Evolutionary conservation across 2,329 filamentous ascomycete genomes (phyloP).

Genomic region (Fusarium fracticaudum): DNA sequence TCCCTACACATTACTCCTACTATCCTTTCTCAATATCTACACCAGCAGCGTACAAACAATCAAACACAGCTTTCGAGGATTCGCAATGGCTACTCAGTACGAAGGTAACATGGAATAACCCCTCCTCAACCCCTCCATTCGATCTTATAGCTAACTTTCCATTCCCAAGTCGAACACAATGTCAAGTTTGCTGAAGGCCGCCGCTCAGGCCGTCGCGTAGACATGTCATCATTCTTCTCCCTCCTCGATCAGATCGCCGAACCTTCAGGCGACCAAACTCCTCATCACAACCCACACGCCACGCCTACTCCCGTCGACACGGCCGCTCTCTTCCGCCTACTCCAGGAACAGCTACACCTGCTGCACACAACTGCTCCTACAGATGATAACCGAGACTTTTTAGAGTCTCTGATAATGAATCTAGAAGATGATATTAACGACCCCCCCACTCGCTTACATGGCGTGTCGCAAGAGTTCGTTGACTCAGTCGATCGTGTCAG

Average conservation of each 20-base stretch:
- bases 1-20: not conserved
- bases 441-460: conserved; percentile 61
- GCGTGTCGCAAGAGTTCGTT: conserved; percentile 68
- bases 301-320: conserved; percentile 69
- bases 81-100: conserved; percentile 65
- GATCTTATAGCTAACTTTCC: not conserved
- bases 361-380: conserved; percentile 61
- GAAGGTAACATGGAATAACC: conserved; percentile 54
- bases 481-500: conserved; percentile 68
- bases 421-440: conserved; percentile 62
- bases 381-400: conserved; percentile 59
- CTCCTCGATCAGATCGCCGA: conserved; percentile 64
- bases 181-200: conserved; percentile 58
- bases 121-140: conserved; percentile 8
- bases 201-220: conserved; percentile 61
- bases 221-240: conserved; percentile 71
- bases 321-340: conserved; percentile 65
- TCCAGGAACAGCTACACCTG: conserved; percentile 67
- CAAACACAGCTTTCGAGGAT: not conserved
- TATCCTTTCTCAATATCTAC: not conserved
- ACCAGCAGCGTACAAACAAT: not conserved
- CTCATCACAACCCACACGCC: conserved; percentile 64
- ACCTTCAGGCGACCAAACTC: conserved; percentile 46
- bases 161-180: conserved; percentile 70
- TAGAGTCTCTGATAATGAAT: conserved; percentile 57